Conservation (phyloP, 2,329 filamentous ascomycete species). For the Cytospora mali region DNA sequence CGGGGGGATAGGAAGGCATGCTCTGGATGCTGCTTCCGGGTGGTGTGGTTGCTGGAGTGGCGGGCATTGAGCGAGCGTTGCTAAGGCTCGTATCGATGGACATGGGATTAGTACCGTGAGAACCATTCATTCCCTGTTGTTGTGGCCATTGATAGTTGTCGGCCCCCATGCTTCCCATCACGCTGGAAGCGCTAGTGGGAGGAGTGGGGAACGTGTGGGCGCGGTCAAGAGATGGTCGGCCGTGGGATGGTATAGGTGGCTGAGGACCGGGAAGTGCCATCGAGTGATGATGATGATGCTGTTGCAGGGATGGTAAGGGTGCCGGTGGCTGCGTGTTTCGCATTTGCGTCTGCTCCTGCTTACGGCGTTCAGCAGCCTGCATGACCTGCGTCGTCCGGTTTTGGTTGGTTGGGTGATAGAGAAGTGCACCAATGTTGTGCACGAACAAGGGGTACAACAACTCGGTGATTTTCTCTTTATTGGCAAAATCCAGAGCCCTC, state of each 20-base stretch:
- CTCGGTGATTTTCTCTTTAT: constrained; percentile 99
- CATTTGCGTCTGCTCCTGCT: constrained; percentile 69
- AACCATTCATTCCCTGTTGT: constrained; percentile 59
- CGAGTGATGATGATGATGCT: constrained; percentile 60
- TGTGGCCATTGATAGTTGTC: constrained; percentile 80
- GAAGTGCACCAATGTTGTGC: constrained; percentile 89
- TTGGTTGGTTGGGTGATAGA: constrained; percentile 93
- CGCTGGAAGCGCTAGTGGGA: constrained; percentile 87
- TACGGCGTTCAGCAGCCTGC: constrained; percentile 78
- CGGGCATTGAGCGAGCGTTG: constrained; percentile 83
- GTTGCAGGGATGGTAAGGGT: constrained; percentile 68
- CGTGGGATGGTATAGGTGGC: constrained; percentile 64
- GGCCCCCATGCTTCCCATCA: constrained; percentile 72
- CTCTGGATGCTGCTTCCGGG: constrained; percentile 75
- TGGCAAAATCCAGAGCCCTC: constrained; percentile 95
- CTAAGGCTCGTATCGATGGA: constrained; percentile 79
- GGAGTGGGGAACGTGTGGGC: constrained; percentile 94
- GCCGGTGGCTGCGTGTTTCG: constrained; percentile 58
- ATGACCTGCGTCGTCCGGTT: constrained; percentile 82
- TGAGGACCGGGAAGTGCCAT: constrained; percentile 60
- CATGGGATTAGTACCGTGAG: constrained; percentile 69
- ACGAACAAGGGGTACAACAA: constrained; percentile 94
- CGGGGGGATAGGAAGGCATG: constrained; percentile 76
- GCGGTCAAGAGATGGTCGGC: constrained; percentile 77
- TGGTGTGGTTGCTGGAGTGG: constrained; percentile 87